Evolutionary conservation across 1,139 yeast species (phyloP).

Genomic region (Blastobotrys serpentis): DNA sequence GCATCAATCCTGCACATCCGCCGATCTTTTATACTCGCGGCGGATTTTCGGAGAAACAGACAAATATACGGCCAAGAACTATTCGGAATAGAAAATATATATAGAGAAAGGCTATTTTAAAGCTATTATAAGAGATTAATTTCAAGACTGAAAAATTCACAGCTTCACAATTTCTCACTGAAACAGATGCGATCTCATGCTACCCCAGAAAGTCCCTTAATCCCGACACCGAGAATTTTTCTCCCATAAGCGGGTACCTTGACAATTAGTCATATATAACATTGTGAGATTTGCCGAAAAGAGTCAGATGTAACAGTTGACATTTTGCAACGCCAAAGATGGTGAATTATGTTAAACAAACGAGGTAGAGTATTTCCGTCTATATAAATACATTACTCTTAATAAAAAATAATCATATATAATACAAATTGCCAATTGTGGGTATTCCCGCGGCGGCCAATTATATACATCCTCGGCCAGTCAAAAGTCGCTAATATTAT

Average conservation of each 20-base stretch:
- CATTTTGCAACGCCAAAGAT: too few relatives aligned
- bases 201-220: slow-evolving; percentile 1
- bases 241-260: not conserved
- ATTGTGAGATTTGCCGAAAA: not conserved
- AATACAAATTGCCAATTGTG: too few relatives aligned
- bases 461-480: slow-evolving; percentile 2
- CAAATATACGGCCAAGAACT: not conserved
- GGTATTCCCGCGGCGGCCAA: too few relatives aligned
- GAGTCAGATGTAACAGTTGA: too few relatives aligned
- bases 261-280: not conserved
- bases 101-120: too few relatives aligned
- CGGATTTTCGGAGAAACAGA: not conserved
- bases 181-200: too few relatives aligned
- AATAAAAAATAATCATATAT: too few relatives aligned
- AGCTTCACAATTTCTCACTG: not conserved
- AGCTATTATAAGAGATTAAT: too few relatives aligned
- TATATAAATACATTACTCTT: too few relatives aligned
- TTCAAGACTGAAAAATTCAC: not conserved
- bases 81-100: too few relatives aligned
- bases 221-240: slow-evolving; percentile 1
- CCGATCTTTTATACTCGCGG: not conserved
- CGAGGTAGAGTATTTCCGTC: too few relatives aligned
- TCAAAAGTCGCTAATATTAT: not conserved
- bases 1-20: not conserved
- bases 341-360: too few relatives aligned